Evolutionary conservation across 163 green algal genomes (phyloP), one percentile per base, ranked within the genome.

Genomic region (Picocystis sp.): DNA sequence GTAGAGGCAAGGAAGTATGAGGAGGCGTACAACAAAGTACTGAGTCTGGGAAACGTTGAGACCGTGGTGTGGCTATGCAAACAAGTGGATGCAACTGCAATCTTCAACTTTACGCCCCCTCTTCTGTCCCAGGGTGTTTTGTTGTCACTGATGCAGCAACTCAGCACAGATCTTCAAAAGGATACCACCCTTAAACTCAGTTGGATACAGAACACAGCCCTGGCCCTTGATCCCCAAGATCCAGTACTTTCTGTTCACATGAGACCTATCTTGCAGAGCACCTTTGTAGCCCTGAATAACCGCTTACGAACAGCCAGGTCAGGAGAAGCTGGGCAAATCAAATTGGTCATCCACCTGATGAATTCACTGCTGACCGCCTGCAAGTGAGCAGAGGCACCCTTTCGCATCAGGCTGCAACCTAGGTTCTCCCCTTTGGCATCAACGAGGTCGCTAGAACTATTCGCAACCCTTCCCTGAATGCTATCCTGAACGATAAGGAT

Each of bases 81-180:
- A 6, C 67, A 82, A 51, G 45, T 73, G 10, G 45, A 47, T 24
- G 47, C 54, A 14, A 52, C 60, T 19, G 11, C 13, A 17, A 41
- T 56, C 42, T 64, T 50, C 47, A 23, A 50, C 29, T 50, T 47
- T 53, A 0, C 61, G 75, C 54, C 63, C 64, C 2, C 51, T 21
- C 1, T 11, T 50, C 65, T 14, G 42, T 66, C 50, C 19, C 79
- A 85, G 64, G 52, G 59, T 34, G 67, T 81, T 14, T 61, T 93
- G 45, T 66, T 93, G 51, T 76, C 71, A 21, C 65, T 92, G 38
- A 55, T 88, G 48, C 77, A 87, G 52, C 82, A 92, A 71, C 69
- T 93, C 19, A 60, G 60, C 8, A 57, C 60, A 23, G 69, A 82
- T 47, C 71, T 92, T 43, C 43, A 50, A 24, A 47, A 54, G 0